phyloP scores from a whole-genome alignment of 176 grass and related monocot genomes.

The Triticum turgidum region DNA sequence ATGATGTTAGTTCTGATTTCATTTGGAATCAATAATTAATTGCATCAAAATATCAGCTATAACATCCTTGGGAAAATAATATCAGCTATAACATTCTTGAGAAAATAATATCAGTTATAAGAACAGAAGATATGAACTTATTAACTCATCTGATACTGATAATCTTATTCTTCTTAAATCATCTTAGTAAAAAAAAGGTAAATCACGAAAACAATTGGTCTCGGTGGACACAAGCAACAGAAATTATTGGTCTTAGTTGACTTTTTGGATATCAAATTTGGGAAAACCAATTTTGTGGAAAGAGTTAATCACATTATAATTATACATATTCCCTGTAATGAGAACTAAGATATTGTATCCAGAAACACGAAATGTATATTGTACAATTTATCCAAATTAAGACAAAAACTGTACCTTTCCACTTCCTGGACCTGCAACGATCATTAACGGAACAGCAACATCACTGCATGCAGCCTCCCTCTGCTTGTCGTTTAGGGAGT shows the following conservation, averaged over 20 bases:
- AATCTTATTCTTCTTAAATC: constrained; percentile 1
- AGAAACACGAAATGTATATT: neutral
- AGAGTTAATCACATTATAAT: neutral
- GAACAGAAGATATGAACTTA: constrained; percentile 13
- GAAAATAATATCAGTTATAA: neutral
- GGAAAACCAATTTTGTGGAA: constrained; percentile 7
- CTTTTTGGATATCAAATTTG: neutral
- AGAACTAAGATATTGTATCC: neutral
- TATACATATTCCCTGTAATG: neutral
- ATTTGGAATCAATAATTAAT: constrained; percentile 15
- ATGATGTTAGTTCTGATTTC: constrained; percentile 3
- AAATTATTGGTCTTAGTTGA: neutral
- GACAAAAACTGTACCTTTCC: constrained; percentile 58
- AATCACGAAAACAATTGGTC: neutral
- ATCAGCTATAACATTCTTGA: neutral
- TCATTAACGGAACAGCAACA: constrained; percentile 76
- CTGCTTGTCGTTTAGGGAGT: constrained; percentile 72
- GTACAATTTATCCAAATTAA: neutral
- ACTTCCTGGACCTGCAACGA: constrained; percentile 84
- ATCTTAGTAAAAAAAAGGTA: neutral
- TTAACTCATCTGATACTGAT: neutral
- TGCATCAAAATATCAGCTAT: neutral
- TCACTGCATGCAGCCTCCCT: constrained; percentile 83
- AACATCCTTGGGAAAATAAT: neutral
- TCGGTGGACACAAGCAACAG: neutral